Base-by-base conservation (phyloP, 805 yeast genomes). In the Ogataea glucozyma region DNA sequence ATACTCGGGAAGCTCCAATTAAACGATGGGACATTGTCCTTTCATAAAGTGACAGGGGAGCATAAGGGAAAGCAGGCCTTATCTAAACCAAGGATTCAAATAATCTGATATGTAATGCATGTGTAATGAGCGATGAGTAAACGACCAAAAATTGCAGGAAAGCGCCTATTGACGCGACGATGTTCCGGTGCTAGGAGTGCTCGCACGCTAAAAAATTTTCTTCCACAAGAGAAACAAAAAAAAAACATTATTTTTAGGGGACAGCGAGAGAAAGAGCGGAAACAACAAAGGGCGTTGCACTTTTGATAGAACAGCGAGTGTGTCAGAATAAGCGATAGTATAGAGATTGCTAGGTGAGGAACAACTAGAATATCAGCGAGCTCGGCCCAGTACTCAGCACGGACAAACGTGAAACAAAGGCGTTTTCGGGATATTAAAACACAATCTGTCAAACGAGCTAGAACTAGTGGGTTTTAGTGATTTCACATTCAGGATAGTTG, bases 151-250 rank as follows among this genome's bases (percentile, higher is more conserved):
- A n/a, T n/a, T n/a, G n/a, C n/a, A n/a, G n/a, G n/a, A n/a, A n/a
- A n/a, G n/a, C n/a, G n/a, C n/a, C n/a, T n/a, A n/a, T n/a, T 16
- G 34, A 33, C 26, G 41, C 34, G 35, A 12, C 41, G 39, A 26
- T 17, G 17, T 21, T 23, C 26, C 18, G 46, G 46, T 42, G 41
- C 33, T 16, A 36, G 45, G 46, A 14, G 46, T 31, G 33, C 18
- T 10, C 40, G 26, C 22, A 30, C 29, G 27, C 30, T 37, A 36
- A 37, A 43, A 43, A 43, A 34, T 41, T 43, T 43, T 38, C 33
- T 32, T 40, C 16, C 22, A 20, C n/a, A 30, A 34, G 29, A 26
- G 21, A 21, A 17, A 26, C 29, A 26, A 27, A 21, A 17, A 26
- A 35, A 36, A 21, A 37, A 19, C 24, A 36, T 20, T 30, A 43